phyloP scores from a whole-genome alignment of 2,329 filamentous ascomycete genomes.

The Colletotrichum sp. region DNA sequence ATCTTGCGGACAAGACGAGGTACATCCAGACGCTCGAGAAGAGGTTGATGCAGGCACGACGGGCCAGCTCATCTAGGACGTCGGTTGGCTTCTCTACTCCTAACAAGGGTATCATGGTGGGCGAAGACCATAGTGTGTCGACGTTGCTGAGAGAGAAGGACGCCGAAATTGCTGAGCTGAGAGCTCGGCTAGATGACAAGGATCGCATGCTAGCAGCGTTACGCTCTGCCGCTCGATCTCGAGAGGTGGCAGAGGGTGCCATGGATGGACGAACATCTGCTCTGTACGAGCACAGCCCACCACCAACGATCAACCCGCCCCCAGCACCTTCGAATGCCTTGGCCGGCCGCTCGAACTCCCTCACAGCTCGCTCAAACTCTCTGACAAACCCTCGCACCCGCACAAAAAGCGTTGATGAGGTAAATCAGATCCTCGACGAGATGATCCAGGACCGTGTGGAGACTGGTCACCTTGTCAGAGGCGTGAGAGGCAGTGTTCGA shows the following conservation, averaged over 20 bases:
- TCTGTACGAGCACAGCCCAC: conserved; percentile 24
- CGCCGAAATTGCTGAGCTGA: conserved; percentile 88
- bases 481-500: conserved; percentile 70
- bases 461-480: conserved; percentile 72
- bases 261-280: conserved; percentile 29
- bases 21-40: conserved; percentile 96
- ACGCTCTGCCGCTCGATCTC: conserved; percentile 82
- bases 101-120: conserved; percentile 70
- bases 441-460: conserved; percentile 94
- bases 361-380: neutral
- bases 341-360: neutral
- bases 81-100: conserved; percentile 73
- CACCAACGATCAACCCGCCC: conserved; percentile 18
- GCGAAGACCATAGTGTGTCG: conserved; percentile 79
- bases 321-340: conserved; percentile 3
- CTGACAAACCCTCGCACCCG: conserved; percentile 46
- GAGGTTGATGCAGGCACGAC: conserved; percentile 84
- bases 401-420: conserved; percentile 81
- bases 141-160: conserved; percentile 86
- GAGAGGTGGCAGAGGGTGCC: conserved; percentile 74
- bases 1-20: conserved; percentile 94
- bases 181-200: conserved; percentile 89
- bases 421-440: conserved; percentile 91
- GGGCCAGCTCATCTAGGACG: conserved; percentile 87
- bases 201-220: conserved; percentile 91